Evolutionary conservation across 2,329 filamentous ascomycete species (phyloP), one percentile per base, ranked within the genome.

Genomic region (Alternaria triticimaculans): DNA sequence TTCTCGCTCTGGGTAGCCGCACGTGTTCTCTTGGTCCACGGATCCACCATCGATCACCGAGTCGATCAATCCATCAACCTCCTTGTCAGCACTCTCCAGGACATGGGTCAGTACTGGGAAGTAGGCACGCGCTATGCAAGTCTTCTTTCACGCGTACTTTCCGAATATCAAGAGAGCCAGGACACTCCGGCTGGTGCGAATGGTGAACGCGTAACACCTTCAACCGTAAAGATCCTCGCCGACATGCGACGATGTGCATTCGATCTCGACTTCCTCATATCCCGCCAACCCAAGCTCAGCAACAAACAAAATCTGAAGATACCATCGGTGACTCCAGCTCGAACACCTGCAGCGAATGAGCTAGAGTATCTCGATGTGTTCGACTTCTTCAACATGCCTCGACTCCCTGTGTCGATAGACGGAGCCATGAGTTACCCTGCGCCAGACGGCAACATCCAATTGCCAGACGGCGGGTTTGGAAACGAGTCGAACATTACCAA

Each of bases 1-100:
- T 97, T 97, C 76, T 94, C 92, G 0, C 84, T 97, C 2, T 97
- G 94, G 94, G 94, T 97, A 15, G 93, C 92, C 4, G 93, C 94
- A 6, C 90, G 94, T 4, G 85, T 97, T 4, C 84, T 97, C 6
- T 89, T 97, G 9, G 94, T 97, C 3, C 94, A 97, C 78, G 93
- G 93, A 25, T 96, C 92, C 8, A 97, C 94, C 0, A 93, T 96
- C 59, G 92, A 96, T 69, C 92, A 92, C 77, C 92, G 91, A 67
- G 85, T 97, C 41, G 92, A 92, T 61, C 89, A 91, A 1, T 91
- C 93, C 65, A 92, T 97, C 44, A 84, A 88, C 28, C 90, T 94
- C 65, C 92, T 97, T 44, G 92, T 97, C 48, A 91, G 94, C 61
- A 92, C 91, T 0, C 86, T 97, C 10, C 86, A 89, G 46, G 90